phyloP scores from a whole-genome alignment of 2,329 filamentous ascomycete genomes.

The Fusarium sp. region DNA sequence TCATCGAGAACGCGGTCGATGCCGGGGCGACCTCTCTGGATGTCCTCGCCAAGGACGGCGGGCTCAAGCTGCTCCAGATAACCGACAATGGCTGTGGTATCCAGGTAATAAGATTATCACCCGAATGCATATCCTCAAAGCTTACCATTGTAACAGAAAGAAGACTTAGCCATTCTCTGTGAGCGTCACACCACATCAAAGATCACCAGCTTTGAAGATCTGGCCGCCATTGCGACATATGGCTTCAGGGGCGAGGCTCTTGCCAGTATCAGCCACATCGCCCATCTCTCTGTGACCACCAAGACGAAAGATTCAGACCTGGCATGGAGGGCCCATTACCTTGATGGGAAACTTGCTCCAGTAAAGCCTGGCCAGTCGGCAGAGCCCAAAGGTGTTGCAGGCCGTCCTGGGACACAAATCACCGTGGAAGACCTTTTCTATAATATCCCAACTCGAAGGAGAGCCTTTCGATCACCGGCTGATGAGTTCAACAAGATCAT shows the following conservation, averaged over 20 bases:
- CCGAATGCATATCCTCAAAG: neutral
- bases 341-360: conserved; percentile 82
- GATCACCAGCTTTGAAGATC: conserved; percentile 90
- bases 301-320: conserved; percentile 88
- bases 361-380: conserved; percentile 88
- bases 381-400: conserved; percentile 89
- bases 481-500: conserved; percentile 99
- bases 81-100: conserved; percentile 98
- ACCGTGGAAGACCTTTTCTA: conserved; percentile 98
- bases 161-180: conserved; percentile 91
- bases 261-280: conserved; percentile 98
- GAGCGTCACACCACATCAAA: conserved; percentile 98
- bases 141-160: conserved; percentile 69
- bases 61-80: conserved; percentile 94
- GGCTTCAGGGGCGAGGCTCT: conserved; percentile 97
- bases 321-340: conserved; percentile 91
- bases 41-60: conserved; percentile 92
- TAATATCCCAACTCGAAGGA: conserved; percentile 88
- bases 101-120: conserved; percentile 66
- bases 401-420: conserved; percentile 91
- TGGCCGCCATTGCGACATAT: conserved; percentile 91
- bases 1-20: conserved; percentile 97
- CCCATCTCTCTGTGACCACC: conserved; percentile 93
- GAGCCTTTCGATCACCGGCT: conserved; percentile 88
- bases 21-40: conserved; percentile 94